These are phyloP conservation scores for Pisolithus orientalis DNA, from an alignment of 768 basidiomycete genomes.

Conservation along the genomic window DNA sequence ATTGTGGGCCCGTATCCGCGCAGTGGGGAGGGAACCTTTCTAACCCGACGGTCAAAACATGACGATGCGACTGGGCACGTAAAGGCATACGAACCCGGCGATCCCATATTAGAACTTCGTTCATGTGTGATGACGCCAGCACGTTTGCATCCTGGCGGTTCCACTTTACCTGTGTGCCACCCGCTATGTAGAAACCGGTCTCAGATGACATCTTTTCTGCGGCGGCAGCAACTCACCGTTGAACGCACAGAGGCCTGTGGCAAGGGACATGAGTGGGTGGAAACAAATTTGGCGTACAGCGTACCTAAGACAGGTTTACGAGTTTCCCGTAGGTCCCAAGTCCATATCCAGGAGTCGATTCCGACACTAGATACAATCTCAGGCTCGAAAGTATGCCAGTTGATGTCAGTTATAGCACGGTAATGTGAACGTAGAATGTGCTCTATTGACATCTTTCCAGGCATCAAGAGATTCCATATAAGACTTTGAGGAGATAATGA, in stretches of 20 bases:
- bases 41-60: slow-evolving; percentile 23
- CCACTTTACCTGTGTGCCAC: slow-evolving; percentile 97
- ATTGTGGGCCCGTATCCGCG: slow-evolving; percentile 72
- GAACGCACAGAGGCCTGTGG: slow-evolving; percentile 50
- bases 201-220: background rate
- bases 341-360: slow-evolving; percentile 92
- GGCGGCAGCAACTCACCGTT: slow-evolving; percentile 33
- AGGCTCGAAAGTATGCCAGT: slow-evolving; percentile 88
- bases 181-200: slow-evolving; percentile 39
- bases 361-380: slow-evolving; percentile 85
- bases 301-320: slow-evolving; percentile 66
- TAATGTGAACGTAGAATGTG: slow-evolving; percentile 86
- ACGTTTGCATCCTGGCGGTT: slow-evolving; percentile 82
- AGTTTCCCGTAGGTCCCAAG: slow-evolving; percentile 80
- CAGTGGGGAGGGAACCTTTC: slow-evolving; percentile 85
- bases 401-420: slow-evolving; percentile 95
- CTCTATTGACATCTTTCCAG: slow-evolving; percentile 74
- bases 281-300: background rate
- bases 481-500: slow-evolving; percentile 43
- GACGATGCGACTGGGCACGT: background rate
- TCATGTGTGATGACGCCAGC: slow-evolving; percentile 84
- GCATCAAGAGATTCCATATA: slow-evolving; percentile 87
- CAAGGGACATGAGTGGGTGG: background rate
- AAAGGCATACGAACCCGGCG: slow-evolving; percentile 54
- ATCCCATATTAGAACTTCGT: slow-evolving; percentile 92